Evolutionary conservation across 192 early-diverging fungal species (phyloP), one percentile per base, ranked within the genome.

Genomic region (Geranomyces michiganensis): DNA sequence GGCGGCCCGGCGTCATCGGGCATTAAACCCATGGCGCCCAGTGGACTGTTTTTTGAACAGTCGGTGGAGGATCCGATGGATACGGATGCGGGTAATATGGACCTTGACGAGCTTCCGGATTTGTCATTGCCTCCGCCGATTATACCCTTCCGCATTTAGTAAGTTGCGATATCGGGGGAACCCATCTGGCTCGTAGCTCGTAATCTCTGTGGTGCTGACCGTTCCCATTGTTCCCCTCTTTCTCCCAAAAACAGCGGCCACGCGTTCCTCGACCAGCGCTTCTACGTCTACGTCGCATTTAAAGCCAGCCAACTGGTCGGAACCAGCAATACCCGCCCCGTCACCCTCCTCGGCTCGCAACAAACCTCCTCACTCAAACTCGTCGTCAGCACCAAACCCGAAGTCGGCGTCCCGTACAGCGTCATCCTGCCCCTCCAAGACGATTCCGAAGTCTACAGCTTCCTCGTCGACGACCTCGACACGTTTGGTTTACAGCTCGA

Each of bases 131-230:
- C 97, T 10, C 97, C 97, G 19, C 97, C 97, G 12, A 94, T 99
- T 33, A 94, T 99, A 64, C 97, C 97, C 3, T 93, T 99, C 85
- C 85, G 96, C 22, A 95, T 96, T 55, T 99, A 99, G 83, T 85
- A 70, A 72, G 74, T 74, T 0, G 26, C 29, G 59, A 33, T 2
- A 4, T 19, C 19, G 3, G n/a, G 3, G 27, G 51, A 55, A 21
- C n/a, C n/a, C n/a, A n/a, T n/a, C n/a, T n/a, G n/a, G n/a, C n/a
- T n/a, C n/a, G n/a, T n/a, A n/a, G n/a, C n/a, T n/a, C n/a, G n/a
- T n/a, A n/a, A n/a, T n/a, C 36, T 41, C 36, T 41, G 5, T 41
- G 36, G 10, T 41, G 36, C 36, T 41, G 10, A 41, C 7, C 51
- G 3, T 53, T 26, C 12, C 46, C 46, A 47, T 47, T 12, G 24